phyloP scores from a whole-genome alignment of 345 rosid species.

The Pistacia vera region DNA sequence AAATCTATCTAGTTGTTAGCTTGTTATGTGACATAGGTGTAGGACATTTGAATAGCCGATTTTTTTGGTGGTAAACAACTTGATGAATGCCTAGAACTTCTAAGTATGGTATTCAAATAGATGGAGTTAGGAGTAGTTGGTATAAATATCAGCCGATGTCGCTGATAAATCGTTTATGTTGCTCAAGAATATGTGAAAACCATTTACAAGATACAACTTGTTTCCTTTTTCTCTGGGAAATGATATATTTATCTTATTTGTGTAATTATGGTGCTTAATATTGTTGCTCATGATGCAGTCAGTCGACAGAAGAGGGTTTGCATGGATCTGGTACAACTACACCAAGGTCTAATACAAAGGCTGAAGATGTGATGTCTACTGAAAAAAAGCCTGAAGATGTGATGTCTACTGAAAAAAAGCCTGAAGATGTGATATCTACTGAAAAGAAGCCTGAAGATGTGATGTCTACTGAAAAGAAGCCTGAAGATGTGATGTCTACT shows the following conservation, averaged over 20 bases:
- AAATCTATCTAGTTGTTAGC: neutral
- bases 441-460: constrained; percentile 30
- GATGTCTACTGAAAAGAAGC: neutral
- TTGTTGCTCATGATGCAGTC: constrained; percentile 34
- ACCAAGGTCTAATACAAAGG: constrained; percentile 29
- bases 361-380: constrained; percentile 33
- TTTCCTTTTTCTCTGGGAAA: neutral
- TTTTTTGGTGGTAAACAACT: neutral
- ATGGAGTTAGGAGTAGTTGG: neutral
- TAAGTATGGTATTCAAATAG: neutral
- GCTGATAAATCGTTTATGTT: constrained; percentile 7
- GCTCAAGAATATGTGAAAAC: neutral
- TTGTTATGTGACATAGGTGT: neutral
- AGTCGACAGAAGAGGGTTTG: constrained; percentile 29
- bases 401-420: constrained; percentile 2
- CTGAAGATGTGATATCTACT: constrained; percentile 33
- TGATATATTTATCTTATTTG: constrained; percentile 2
- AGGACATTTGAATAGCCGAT: neutral
- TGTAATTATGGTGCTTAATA: constrained; percentile 9
- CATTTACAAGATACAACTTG: constrained; percentile 3
- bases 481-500: constrained; percentile 33
- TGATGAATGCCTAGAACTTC: neutral
- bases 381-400: constrained; percentile 30
- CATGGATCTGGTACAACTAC: constrained; percentile 22
- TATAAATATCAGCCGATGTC: neutral